phyloP scores from a whole-genome alignment of 257 asterid genomes.

The Cordia subcordata region DNA sequence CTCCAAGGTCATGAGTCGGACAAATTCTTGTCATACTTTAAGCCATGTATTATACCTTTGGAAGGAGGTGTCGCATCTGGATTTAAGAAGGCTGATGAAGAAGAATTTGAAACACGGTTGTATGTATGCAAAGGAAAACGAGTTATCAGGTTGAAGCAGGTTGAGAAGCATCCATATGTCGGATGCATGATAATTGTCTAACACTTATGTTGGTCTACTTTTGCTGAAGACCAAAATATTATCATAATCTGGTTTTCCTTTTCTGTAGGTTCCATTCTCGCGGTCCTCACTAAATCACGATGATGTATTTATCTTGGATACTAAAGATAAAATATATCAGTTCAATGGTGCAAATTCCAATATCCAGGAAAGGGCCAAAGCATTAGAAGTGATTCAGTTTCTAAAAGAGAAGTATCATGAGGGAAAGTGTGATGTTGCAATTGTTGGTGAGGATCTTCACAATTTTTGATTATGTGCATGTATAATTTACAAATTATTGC shows the following conservation, averaged over 20 bases:
- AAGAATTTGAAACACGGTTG: conserved; percentile 79
- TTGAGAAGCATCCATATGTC: conserved; percentile 17
- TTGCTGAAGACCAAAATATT: not conserved
- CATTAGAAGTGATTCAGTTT: conserved; percentile 92
- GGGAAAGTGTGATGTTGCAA: conserved; percentile 94
- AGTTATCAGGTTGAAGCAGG: conserved; percentile 84
- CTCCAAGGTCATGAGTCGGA: conserved; percentile 91
- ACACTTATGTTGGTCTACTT: conserved; percentile 4
- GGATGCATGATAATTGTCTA: not conserved
- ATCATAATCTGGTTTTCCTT: conserved; percentile 13
- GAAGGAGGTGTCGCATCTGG: conserved; percentile 98
- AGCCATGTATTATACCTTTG: conserved; percentile 91
- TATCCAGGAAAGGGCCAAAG: conserved; percentile 97
- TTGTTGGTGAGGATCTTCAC: conserved; percentile 63
- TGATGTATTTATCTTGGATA: conserved; percentile 90
- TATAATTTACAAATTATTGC: not conserved
- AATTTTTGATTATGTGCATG: conserved; percentile 1
- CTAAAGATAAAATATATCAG: conserved; percentile 87
- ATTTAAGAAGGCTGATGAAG: conserved; percentile 75
- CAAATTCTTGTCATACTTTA: conserved; percentile 86
- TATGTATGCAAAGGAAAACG: conserved; percentile 91
- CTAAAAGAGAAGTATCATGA: conserved; percentile 95
- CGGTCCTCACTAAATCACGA: conserved; percentile 97
- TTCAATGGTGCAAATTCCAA: conserved; percentile 97
- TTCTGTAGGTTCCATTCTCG: conserved; percentile 80